phyloP scores from a whole-genome alignment of 768 basidiomycete genomes.

The Macrolepiota albuminosa region DNA sequence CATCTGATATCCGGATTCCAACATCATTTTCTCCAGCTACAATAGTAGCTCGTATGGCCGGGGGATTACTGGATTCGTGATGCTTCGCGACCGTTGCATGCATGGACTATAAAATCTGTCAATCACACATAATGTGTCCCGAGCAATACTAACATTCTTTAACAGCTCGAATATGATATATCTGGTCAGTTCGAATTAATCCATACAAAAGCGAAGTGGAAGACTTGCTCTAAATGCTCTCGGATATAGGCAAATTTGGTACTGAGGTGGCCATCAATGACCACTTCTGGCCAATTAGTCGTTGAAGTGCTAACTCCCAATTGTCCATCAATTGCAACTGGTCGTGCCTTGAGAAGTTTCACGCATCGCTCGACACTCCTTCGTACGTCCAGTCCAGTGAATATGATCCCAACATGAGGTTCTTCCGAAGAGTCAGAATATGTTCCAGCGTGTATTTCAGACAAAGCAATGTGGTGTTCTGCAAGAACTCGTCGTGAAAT shows the following conservation, averaged over 20 bases:
- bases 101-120: constrained; percentile 49
- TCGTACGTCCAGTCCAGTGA: constrained; percentile 66
- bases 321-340: constrained; percentile 39
- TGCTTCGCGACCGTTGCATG: constrained; percentile 59
- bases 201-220: neutral
- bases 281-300: constrained; percentile 54
- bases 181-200: constrained; percentile 26
- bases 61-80: constrained; percentile 34
- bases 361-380: constrained; percentile 69
- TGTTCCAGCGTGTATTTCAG: constrained; percentile 45
- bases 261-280: constrained; percentile 68
- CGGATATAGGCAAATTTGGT: constrained; percentile 78
- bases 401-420: constrained; percentile 81
- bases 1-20: constrained; percentile 84
- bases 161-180: constrained; percentile 88
- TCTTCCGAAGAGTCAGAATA: constrained; percentile 33
- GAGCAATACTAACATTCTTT: constrained; percentile 66
- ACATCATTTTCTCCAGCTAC: constrained; percentile 71
- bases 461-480: constrained; percentile 85
- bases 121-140: neutral
- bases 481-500: constrained; percentile 87
- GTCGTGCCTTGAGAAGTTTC: constrained; percentile 46
- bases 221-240: constrained; percentile 76
- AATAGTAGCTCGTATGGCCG: constrained; percentile 72
- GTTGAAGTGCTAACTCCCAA: constrained; percentile 19